Conservation (phyloP, 768 basidiomycete genomes). For the Sutorius australiensis region DNA sequence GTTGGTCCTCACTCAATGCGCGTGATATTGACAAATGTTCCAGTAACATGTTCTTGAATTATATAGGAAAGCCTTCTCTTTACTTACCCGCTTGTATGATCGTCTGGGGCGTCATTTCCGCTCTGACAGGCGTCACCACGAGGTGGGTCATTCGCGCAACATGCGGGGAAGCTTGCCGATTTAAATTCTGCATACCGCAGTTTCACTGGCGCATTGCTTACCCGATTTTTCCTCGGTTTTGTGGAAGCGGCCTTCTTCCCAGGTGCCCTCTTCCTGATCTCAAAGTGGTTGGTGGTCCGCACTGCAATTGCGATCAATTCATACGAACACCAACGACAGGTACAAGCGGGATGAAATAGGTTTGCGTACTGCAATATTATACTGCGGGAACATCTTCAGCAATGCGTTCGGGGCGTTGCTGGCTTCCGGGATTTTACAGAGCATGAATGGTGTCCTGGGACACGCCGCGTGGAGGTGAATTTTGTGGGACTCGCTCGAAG, state of each 20-base stretch:
- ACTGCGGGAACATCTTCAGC: constrained; percentile 48
- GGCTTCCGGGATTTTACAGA: constrained; percentile 43
- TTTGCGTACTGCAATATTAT: constrained; percentile 41
- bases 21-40: background rate
- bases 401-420: constrained; percentile 56
- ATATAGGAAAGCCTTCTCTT: constrained; percentile 62
- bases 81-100: constrained; percentile 67
- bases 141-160: constrained; percentile 19
- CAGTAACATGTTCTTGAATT: constrained; percentile 70
- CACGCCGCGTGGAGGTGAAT: constrained; percentile 50
- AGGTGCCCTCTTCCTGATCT: constrained; percentile 39
- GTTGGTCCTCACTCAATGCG: background rate
- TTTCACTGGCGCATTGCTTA: constrained; percentile 41
- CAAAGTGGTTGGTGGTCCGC: constrained; percentile 31
- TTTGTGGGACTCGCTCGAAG: background rate
- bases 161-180: background rate
- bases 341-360: constrained; percentile 45
- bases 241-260: constrained; percentile 49
- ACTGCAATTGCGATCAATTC: constrained; percentile 27
- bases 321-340: constrained; percentile 30
- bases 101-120: constrained; percentile 62
- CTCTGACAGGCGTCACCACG: constrained; percentile 38
- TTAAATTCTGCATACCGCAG: constrained; percentile 15
- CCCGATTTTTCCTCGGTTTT: constrained; percentile 54
- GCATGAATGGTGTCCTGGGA: constrained; percentile 48